phyloP scores from a whole-genome alignment of 1,139 yeast species.

The Debaryomycetaceae sp. region DNA sequence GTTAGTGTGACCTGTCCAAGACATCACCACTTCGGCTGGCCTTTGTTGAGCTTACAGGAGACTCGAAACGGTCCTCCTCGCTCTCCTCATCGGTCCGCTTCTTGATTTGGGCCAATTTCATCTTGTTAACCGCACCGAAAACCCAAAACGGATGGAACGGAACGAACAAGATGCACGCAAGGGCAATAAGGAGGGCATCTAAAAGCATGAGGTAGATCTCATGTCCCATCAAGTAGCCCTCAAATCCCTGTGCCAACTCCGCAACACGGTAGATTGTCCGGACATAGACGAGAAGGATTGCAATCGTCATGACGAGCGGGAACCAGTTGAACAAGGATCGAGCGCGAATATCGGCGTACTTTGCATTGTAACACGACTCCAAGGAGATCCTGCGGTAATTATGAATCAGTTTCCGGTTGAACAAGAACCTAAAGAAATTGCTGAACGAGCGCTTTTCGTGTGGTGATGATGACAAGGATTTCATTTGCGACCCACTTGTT shows the following conservation, averaged over 20 bases:
- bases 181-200: slow-evolving; percentile 62
- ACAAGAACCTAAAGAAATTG: slow-evolving; percentile 21
- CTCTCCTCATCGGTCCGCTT: slow-evolving; percentile 15
- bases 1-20: no score
- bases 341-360: slow-evolving; percentile 30
- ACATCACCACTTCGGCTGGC: no score
- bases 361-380: slow-evolving; percentile 27
- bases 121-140: slow-evolving; percentile 31
- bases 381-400: slow-evolving; percentile 13
- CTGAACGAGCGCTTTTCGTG: slow-evolving; percentile 14
- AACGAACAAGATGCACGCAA: slow-evolving; percentile 33
- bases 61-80: slow-evolving; percentile 3
- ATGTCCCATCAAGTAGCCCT: slow-evolving; percentile 54
- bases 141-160: slow-evolving; percentile 57
- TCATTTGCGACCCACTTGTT: slow-evolving; percentile 11
- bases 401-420: slow-evolving; percentile 14
- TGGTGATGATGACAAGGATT: slow-evolving; percentile 6
- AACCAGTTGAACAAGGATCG: slow-evolving; percentile 33
- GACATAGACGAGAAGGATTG: slow-evolving; percentile 50
- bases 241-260: slow-evolving; percentile 76
- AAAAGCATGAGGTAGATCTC: slow-evolving; percentile 68
- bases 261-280: slow-evolving; percentile 76
- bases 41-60: no score
- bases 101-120: slow-evolving; percentile 27
- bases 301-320: slow-evolving; percentile 39